Conservation (phyloP, 2,329 filamentous ascomycete genomes). For the Cryphonectria japonica region DNA sequence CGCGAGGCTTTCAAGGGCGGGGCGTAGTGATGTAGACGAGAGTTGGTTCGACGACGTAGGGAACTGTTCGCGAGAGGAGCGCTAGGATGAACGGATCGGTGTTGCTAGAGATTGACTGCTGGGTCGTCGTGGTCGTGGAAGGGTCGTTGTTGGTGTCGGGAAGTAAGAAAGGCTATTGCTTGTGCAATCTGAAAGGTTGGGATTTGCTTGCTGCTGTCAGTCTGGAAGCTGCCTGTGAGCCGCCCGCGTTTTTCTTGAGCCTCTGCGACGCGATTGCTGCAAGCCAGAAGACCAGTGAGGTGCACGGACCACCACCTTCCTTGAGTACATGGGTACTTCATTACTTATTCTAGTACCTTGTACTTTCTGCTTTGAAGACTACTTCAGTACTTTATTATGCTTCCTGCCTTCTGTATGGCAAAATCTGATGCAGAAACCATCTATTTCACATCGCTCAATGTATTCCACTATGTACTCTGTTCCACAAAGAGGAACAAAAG, state of each 20-base stretch:
- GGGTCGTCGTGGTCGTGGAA: constrained; percentile 29
- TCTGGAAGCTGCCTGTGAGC: constrained; percentile 12
- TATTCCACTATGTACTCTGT: background rate
- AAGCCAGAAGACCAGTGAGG: background rate
- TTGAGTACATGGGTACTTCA: background rate
- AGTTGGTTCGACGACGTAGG: background rate
- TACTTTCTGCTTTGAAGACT: too few relatives aligned
- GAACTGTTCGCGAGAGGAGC: background rate
- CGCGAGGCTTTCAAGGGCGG: constrained; percentile 30
- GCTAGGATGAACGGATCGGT: constrained; percentile 19
- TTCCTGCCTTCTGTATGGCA: background rate
- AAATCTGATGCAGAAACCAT: background rate
- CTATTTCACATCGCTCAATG: background rate
- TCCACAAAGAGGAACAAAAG: background rate
- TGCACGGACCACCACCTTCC: constrained; percentile 20
- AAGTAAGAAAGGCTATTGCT: constrained; percentile 24
- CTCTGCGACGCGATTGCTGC: constrained; percentile 17
- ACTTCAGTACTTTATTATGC: background rate
- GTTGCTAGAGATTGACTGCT: constrained; percentile 6
- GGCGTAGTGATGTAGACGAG: background rate
- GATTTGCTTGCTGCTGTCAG: constrained; percentile 6
- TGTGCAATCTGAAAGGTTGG: constrained; percentile 14
- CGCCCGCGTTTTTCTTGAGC: constrained; percentile 24
- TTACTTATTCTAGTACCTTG: too few relatives aligned
- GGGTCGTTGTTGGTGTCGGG: constrained; percentile 3